Conservation (phyloP, 2,329 filamentous ascomycete genomes). For the Colletotrichum navitas region DNA sequence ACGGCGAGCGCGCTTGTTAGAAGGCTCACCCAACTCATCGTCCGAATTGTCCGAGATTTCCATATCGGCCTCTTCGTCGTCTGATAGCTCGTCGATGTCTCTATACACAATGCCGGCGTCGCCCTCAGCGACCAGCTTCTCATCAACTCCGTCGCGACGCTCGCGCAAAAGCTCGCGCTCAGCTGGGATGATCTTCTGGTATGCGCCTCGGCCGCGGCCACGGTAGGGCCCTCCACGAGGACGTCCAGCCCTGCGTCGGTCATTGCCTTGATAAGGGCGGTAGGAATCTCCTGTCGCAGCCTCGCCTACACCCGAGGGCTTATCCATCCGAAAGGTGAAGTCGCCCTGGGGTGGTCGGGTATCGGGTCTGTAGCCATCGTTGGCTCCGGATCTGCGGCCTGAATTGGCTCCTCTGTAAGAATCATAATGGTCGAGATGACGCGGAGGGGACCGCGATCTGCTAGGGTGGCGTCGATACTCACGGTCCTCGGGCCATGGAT, state of each 20-base stretch:
- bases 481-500: constrained; percentile 40
- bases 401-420: constrained; percentile 33
- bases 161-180: constrained; percentile 62
- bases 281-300: constrained; percentile 49
- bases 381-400: constrained; percentile 37
- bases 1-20: constrained; percentile 58
- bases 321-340: constrained; percentile 68
- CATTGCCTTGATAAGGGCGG: constrained; percentile 45
- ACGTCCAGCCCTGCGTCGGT: constrained; percentile 25
- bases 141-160: constrained; percentile 55
- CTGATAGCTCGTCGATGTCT: constrained; percentile 69
- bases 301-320: constrained; percentile 62
- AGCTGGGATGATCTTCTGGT: constrained; percentile 54
- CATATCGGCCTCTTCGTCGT: constrained; percentile 75
- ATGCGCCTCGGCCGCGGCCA: constrained; percentile 40
- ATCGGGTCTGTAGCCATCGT: constrained; percentile 54
- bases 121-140: constrained; percentile 61
- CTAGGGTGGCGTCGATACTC: constrained; percentile 34
- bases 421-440: constrained; percentile 27
- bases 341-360: constrained; percentile 58
- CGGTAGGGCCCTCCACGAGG: constrained; percentile 11
- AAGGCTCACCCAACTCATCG: constrained; percentile 56
- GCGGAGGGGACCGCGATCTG: constrained; percentile 32
- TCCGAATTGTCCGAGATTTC: constrained; percentile 68
- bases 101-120: constrained; percentile 65